Percentiles rank a stretch among this genome's conserved stretches.
These are phyloP conservation scores for Aspergillus tamarii DNA, from an alignment of 2,329 filamentous ascomycete genomes.

Conservation along the genomic window DNA sequence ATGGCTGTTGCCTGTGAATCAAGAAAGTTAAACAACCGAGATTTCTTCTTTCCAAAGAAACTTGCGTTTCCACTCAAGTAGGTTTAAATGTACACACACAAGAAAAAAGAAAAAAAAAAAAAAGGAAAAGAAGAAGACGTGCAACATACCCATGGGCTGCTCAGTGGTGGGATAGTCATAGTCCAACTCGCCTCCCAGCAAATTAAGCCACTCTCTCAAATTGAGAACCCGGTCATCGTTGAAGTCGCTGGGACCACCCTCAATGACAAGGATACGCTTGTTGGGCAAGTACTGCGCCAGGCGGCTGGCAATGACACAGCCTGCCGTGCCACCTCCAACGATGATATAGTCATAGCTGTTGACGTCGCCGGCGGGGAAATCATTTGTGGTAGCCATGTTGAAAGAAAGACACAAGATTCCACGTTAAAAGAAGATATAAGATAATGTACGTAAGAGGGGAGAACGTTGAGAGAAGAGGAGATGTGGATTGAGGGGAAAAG, in stretches of 20 bases:
- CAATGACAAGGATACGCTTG: slow-evolving; percentile 80
- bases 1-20: slow-evolving; percentile 72
- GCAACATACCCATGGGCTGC: slow-evolving; percentile 71
- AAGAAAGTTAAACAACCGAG: background rate
- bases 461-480: slow-evolving; percentile 9
- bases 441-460: slow-evolving; percentile 9
- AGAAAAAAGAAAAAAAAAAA: background rate
- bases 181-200: slow-evolving; percentile 85
- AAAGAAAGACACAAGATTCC: slow-evolving; percentile 12
- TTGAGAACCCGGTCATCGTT: slow-evolving; percentile 85
- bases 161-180: slow-evolving; percentile 90
- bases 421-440: slow-evolving; percentile 11
- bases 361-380: slow-evolving; percentile 65
- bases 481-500: slow-evolving; percentile 10
- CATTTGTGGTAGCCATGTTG: slow-evolving; percentile 67
- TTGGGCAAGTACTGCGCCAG: slow-evolving; percentile 81
- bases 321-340: slow-evolving; percentile 82
- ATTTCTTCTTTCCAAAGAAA: background rate
- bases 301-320: slow-evolving; percentile 80
- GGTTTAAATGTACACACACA: background rate
- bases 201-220: slow-evolving; percentile 81
- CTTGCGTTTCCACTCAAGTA: background rate
- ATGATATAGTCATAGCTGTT: slow-evolving; percentile 81
- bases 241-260: slow-evolving; percentile 87
- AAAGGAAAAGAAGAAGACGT: background rate